A percentile compares a stretch with the other conserved stretches of the same genome.
Conservation (phyloP, 257 asterid species). For the Marsdenia floribunda region DNA sequence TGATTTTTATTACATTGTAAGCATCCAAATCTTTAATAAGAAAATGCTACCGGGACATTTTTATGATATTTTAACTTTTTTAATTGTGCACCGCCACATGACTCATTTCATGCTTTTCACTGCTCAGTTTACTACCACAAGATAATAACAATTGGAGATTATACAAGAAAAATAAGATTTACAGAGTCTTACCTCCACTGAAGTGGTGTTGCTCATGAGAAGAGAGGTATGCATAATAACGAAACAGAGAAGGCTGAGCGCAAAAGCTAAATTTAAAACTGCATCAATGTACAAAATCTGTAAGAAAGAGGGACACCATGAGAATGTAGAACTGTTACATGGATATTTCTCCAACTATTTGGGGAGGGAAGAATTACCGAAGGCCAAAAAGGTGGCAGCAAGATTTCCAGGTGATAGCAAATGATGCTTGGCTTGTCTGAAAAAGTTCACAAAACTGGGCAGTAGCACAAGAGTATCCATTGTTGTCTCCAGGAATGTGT, state of each 20-base stretch:
- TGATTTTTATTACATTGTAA: not conserved
- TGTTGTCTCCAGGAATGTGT: constrained; percentile 70
- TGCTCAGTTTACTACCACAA: not conserved
- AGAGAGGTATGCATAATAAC: constrained; percentile 62
- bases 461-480: constrained; percentile 71
- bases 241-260: constrained; percentile 84
- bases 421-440: constrained; percentile 40
- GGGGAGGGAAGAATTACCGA: constrained; percentile 43
- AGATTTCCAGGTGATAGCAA: constrained; percentile 64
- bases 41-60: not conserved
- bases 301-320: constrained; percentile 52
- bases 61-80: not conserved
- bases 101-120: not conserved
- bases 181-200: constrained; percentile 55
- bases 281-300: constrained; percentile 76
- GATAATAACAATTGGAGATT: not conserved
- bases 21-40: not conserved
- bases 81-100: not conserved
- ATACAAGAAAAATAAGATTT: not conserved
- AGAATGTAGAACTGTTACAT: constrained; percentile 29
- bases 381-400: constrained; percentile 75
- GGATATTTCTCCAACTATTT: constrained; percentile 7
- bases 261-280: constrained; percentile 84
- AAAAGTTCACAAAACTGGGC: constrained; percentile 66
- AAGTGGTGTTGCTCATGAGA: constrained; percentile 75